Evolutionary conservation across 2,329 filamentous ascomycete genomes (phyloP).

Genomic region (Aspergillus caelatus): DNA sequence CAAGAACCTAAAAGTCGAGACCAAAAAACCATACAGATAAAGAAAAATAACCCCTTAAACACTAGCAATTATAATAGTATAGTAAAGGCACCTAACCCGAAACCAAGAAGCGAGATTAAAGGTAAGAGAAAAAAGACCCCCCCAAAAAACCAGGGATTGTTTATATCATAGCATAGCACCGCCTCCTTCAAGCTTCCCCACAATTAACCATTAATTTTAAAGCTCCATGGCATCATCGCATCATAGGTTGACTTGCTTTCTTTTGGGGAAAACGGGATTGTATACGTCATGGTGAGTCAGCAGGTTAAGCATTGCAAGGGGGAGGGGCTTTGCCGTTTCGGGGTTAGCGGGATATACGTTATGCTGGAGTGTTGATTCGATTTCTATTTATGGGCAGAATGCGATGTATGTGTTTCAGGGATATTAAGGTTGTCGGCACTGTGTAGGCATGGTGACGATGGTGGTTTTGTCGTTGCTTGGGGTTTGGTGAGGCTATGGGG

Average conservation of each 20-base stretch:
- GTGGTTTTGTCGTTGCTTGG: not conserved
- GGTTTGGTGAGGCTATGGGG: not conserved
- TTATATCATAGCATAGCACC: not conserved
- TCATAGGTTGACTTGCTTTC: not conserved
- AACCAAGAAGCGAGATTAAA: not conserved
- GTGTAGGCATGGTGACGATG: not conserved
- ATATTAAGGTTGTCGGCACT: not conserved
- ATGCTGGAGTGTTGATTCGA: no score
- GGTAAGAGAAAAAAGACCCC: not conserved
- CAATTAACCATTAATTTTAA: not conserved
- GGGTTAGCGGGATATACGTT: not conserved
- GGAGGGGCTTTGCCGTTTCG: not conserved
- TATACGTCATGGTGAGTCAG: conserved; percentile 19
- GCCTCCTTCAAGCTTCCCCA: not conserved
- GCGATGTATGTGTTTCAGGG: not conserved
- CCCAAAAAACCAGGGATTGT: not conserved
- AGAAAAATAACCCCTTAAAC: not conserved
- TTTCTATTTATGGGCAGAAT: no score
- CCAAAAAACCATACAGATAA: not conserved
- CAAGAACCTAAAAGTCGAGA: not conserved
- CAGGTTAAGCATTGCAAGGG: not conserved
- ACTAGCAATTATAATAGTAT: not conserved
- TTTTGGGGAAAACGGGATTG: not conserved
- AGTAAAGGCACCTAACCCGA: not conserved
- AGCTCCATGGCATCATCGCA: not conserved